Base-by-base conservation (phyloP, 768 basidiomycete species). In the Termitomyces sp. region DNA sequence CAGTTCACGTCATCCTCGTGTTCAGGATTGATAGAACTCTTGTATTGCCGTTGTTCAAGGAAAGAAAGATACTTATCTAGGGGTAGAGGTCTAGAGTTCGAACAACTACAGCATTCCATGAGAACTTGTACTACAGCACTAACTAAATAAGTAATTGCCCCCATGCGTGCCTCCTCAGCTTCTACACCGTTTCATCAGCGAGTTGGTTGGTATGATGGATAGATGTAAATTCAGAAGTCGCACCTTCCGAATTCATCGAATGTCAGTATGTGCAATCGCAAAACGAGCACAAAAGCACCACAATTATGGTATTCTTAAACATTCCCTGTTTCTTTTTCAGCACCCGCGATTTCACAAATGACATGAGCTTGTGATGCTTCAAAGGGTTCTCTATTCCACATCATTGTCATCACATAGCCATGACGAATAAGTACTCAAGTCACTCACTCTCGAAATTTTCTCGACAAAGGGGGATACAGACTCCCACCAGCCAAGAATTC, bases 181-280 rank as follows among this genome's bases (percentile, higher is more conserved):
- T 32, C 14, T 32, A 42, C 20, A 18, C 18, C 42, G 42, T 36
- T 14, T 43, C 20, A 32, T 34, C 34, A 34, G 20, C 22, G n/a
- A 13, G 3, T 18, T 34, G 16, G 1, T 9, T 43, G 18, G 2
- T 18, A 31, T 57, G 53, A 32, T 63, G 62, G 34, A 36, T 36
- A 4, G n/a, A 63, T 63, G 27, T 53, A 22, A 18, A 63, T 63
- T 27, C 3, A 61, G 52, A 29, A 18, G 62, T 51, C 24, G 62
- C 52, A 59, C 51, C 57, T 59, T 31, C 14, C 4, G 24, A 32
- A 9, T 53, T 22, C 13, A 31, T 46, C 5, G 18, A 56, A 24
- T 34, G 14, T 5, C 2, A 4, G 27, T 22, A 3, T 12, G 20
- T 20, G n/a, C 41, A 12, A 42, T 42, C 20, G 41, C 14, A 46